Base-by-base conservation (phyloP, 108 stramenopile species). In the Cyclotella distinguenda region DNA sequence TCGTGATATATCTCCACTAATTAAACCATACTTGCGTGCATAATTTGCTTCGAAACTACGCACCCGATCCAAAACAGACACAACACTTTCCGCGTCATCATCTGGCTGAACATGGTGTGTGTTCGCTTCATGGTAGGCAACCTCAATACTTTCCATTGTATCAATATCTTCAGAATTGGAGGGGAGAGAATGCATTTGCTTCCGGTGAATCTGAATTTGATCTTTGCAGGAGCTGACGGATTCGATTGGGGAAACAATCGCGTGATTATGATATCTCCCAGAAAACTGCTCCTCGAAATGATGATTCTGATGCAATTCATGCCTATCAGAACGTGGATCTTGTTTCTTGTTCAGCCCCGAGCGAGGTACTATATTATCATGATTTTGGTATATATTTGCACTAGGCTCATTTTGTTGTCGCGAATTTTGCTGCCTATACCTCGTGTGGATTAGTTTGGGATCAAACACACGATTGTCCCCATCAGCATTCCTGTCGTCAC, bases 191-290 rank as follows among this genome's bases (percentile, higher is more conserved):
- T 39, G 26, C 39, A 42, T 56, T 18, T 54, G 52, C 34, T 58
- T 68, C 18, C 67, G 67, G 38, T 68, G 67, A 25, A 68, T 68
- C 10, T 68, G 67, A 25, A 68, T 68, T 8, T 68, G 57, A 49
- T 68, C 67, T 0, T 19, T 58, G 15, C 67, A 57, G 22, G 46
- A 48, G 22, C 43, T 44, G 23, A 68, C 32, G 27, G 44, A 30
- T 39, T 59, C 67, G 5, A 68, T 18, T 2, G 56, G 67, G 3
- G 67, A 68, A 49, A 68, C 45, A 25, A 49, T 0, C 36, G 25
- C 16, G 36, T 60, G 34, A 16, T 60, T 34, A 13, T 51, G 46
- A 28, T 72, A 56, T 13, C 72, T 9, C 11, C 43, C 12, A 11
- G 64, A 43, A 39, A 53, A 44, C 32, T 66, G 57, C 31, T 52